These are phyloP conservation scores for Pinus taeda DNA, from an alignment of 75 land plant species.

Conservation along the genomic window DNA sequence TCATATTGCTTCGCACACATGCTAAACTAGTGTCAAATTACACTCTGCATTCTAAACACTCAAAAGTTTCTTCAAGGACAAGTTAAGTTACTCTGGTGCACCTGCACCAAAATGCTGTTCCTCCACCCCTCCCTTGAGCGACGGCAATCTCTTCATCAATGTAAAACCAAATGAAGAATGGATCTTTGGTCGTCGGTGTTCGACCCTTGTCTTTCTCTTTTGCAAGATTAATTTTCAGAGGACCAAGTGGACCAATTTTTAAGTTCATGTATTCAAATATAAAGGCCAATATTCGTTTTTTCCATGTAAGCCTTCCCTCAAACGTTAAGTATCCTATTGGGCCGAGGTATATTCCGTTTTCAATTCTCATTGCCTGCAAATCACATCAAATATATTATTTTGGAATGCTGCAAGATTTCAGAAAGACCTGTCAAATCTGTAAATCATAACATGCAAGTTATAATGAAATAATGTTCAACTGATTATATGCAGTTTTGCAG, in stretches of 20 bases:
- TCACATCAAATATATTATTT: neutral
- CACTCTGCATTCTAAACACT: neutral
- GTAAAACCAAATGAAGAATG: constrained; percentile 96
- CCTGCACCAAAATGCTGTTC: constrained; percentile 89
- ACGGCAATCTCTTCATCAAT: constrained; percentile 96
- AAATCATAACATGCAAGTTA: neutral
- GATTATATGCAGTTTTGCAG: too few species aligned
- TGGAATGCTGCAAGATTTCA: neutral
- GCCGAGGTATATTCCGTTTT: constrained; percentile 90
- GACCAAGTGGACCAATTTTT: constrained; percentile 77
- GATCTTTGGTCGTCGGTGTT: constrained; percentile 75
- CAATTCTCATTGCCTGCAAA: constrained; percentile 74
- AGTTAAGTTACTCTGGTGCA: constrained; percentile 57
- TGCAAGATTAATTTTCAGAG: constrained; percentile 66
- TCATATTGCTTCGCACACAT: neutral
- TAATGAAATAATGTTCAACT: too few species aligned
- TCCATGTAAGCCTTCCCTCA: constrained; percentile 81
- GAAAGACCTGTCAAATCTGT: neutral
- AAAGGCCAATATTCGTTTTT: constrained; percentile 75
- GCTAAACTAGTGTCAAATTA: neutral
- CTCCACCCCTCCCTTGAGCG: constrained; percentile 93
- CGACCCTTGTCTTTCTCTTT: constrained; percentile 50
- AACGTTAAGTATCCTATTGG: constrained; percentile 77
- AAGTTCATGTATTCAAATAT: constrained; percentile 65
- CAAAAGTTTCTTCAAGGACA: neutral